These are phyloP conservation scores for Cordyceps cateniannulata DNA, from an alignment of 2,329 filamentous ascomycete genomes.

Conservation along the genomic window DNA sequence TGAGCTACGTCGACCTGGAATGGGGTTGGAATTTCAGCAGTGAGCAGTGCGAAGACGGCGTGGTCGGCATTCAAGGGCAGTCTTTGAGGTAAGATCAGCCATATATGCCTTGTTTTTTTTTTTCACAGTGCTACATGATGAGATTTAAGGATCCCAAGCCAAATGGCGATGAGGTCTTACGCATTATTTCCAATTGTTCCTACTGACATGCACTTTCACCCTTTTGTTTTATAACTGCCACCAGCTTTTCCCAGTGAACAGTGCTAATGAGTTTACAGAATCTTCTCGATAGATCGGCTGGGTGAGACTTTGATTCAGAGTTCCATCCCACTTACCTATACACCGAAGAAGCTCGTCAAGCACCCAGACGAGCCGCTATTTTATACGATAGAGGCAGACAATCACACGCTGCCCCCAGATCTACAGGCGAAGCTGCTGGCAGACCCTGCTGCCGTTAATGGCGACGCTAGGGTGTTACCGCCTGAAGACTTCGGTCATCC, in stretches of 20 bases:
- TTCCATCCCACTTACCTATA: constrained; percentile 80
- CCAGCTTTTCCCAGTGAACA: constrained; percentile 21
- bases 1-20: constrained; percentile 82
- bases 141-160: constrained; percentile 51
- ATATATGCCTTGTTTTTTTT: constrained; percentile 22
- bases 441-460: constrained; percentile 64
- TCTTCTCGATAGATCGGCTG: constrained; percentile 85
- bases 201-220: constrained; percentile 63
- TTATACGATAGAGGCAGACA: constrained; percentile 91
- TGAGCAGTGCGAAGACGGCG: constrained; percentile 86
- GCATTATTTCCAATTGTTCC: constrained; percentile 84
- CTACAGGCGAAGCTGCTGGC: constrained; percentile 68
- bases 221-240: constrained; percentile 9
- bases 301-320: constrained; percentile 82
- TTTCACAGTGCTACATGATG: constrained; percentile 49
- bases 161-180: constrained; percentile 47
- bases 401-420: constrained; percentile 79
- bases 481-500: constrained; percentile 87
- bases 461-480: constrained; percentile 63
- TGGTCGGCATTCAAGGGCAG: constrained; percentile 87
- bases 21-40: constrained; percentile 97
- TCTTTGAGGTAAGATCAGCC: constrained; percentile 66
- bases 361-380: constrained; percentile 86
- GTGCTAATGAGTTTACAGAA: constrained; percentile 42
- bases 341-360: constrained; percentile 78